Conservation (phyloP, 345 rosid genomes). For the Physaria fendleri region DNA sequence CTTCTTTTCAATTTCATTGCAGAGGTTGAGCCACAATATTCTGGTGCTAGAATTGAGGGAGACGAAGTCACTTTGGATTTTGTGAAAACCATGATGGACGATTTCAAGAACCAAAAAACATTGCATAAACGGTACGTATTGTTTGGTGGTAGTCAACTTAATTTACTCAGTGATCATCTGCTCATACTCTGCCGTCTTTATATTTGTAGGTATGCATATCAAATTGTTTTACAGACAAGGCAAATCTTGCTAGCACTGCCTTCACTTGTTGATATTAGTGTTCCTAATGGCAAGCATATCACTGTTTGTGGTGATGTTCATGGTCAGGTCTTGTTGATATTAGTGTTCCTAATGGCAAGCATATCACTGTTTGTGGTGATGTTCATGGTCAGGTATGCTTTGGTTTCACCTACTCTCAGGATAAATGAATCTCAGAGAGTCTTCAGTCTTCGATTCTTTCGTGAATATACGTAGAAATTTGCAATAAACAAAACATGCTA, state of each 20-base stretch:
- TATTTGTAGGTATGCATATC: conserved; percentile 76
- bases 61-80: conserved; percentile 81
- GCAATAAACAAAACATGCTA: neutral
- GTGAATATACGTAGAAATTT: neutral
- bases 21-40: conserved; percentile 97
- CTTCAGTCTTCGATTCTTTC: neutral
- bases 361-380: conserved; percentile 94
- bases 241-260: conserved; percentile 69
- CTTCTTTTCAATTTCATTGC: conserved; percentile 21
- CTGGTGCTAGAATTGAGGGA: conserved; percentile 92
- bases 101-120: conserved; percentile 80
- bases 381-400: conserved; percentile 91
- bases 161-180: neutral
- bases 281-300: too few relatives aligned
- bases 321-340: conserved; percentile 87
- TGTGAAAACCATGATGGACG: conserved; percentile 91
- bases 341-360: conserved; percentile 58
- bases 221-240: conserved; percentile 79
- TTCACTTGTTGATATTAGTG: too few relatives aligned
- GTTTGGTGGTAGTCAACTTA: conserved; percentile 13
- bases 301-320: too few relatives aligned
- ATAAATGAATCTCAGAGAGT: neutral
- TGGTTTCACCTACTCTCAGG: neutral
- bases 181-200: conserved; percentile 10
- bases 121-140: conserved; percentile 70